These are phyloP conservation scores for Knoxdaviesia capensis DNA, from an alignment of 2,329 filamentous ascomycete species.

Conservation along the genomic window DNA sequence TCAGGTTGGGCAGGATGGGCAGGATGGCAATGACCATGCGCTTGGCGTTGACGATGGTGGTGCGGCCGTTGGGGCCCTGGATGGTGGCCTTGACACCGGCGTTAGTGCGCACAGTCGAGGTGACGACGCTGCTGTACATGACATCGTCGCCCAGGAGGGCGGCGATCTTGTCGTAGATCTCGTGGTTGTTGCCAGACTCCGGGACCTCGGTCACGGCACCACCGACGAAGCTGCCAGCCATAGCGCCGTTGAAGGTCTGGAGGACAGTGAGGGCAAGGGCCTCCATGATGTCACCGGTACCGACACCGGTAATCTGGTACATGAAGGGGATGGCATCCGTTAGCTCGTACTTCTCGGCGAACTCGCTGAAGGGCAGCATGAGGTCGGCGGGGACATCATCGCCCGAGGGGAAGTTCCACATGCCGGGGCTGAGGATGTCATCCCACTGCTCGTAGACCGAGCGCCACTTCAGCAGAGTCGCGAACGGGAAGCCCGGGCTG, in stretches of 20 bases:
- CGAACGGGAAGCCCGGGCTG: constrained; percentile 3
- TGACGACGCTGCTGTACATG: constrained; percentile 15
- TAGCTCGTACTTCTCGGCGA: constrained; percentile 25
- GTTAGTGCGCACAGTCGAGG: constrained; percentile 10
- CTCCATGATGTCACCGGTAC: constrained; percentile 20
- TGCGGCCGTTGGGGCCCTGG: background rate
- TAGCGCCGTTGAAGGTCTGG: constrained; percentile 17
- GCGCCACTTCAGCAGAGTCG: constrained; percentile 10
- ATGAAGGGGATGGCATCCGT: constrained; percentile 18
- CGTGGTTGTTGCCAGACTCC: constrained; percentile 15
- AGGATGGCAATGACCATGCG: constrained; percentile 8
- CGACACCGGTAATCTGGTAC: constrained; percentile 19
- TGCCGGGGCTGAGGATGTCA: constrained; percentile 13
- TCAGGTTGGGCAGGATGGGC: constrained; percentile 8
- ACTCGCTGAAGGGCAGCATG: constrained; percentile 23
- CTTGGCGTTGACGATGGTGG: constrained; percentile 8
- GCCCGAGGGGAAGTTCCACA: constrained; percentile 20
- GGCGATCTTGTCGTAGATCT: constrained; percentile 18
- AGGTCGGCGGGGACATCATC: constrained; percentile 12
- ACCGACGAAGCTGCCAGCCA: constrained; percentile 13
- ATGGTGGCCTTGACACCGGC: constrained; percentile 6
- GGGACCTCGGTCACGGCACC: constrained; percentile 12
- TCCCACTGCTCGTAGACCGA: constrained; percentile 12
- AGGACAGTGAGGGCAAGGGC: constrained; percentile 24
- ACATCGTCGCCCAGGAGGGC: constrained; percentile 15